A percentile compares a stretch with the other conserved stretches of the same genome.
Evolutionary conservation across 2,329 filamentous ascomycete species (phyloP).

Genomic region (Talaromyces sp.): DNA sequence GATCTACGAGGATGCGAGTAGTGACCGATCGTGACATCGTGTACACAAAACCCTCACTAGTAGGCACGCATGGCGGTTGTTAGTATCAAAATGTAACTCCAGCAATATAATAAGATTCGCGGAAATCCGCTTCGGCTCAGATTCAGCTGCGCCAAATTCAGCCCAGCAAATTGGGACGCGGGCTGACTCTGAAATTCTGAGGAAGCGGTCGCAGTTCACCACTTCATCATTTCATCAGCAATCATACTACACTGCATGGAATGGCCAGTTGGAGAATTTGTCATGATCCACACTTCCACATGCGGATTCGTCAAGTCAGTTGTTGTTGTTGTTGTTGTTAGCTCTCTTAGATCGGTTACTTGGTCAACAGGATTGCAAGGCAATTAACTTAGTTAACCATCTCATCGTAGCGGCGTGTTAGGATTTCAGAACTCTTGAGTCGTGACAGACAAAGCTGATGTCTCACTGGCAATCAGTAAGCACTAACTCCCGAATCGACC

Average conservation of each 20-base stretch:
- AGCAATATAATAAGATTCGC: background rate
- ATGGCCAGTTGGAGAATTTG: too few relatives aligned
- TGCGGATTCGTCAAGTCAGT: too few relatives aligned
- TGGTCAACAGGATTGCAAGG: too few relatives aligned
- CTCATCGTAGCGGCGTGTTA: background rate
- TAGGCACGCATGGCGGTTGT: background rate
- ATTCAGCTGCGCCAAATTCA: background rate
- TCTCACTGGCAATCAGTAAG: background rate
- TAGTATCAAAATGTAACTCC: background rate
- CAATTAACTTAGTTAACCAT: too few relatives aligned
- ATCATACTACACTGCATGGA: too few relatives aligned
- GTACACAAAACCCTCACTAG: background rate
- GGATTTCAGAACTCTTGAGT: background rate
- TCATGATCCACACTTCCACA: too few relatives aligned
- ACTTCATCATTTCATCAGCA: too few relatives aligned
- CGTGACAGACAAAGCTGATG: background rate
- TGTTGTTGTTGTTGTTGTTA: too few relatives aligned
- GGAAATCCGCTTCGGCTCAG: background rate
- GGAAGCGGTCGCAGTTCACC: too few relatives aligned
- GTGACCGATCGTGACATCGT: background rate
- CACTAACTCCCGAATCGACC: background rate
- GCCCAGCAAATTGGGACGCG: background rate
- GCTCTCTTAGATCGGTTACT: too few relatives aligned
- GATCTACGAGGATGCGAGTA: background rate
- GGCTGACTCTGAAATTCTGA: too few relatives aligned